These are phyloP conservation scores for Crithidia mellificae DNA, from an alignment of 208 protist species.

Conservation along the genomic window DNA sequence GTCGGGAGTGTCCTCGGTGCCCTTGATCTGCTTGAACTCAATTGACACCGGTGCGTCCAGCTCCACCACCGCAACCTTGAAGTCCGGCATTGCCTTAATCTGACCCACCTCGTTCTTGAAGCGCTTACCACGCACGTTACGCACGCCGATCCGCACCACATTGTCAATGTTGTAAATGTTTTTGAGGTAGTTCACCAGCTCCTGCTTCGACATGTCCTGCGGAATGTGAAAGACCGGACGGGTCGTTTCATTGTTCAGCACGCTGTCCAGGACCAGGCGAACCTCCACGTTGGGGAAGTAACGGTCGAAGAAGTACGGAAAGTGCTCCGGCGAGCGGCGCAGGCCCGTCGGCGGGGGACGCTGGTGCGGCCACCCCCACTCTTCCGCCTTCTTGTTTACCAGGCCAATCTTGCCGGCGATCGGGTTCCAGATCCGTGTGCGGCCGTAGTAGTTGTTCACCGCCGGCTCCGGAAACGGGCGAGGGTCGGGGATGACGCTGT, in stretches of 20 bases:
- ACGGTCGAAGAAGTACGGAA: slow-evolving; percentile 76
- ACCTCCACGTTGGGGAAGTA: slow-evolving; percentile 88
- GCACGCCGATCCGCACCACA: slow-evolving; percentile 64
- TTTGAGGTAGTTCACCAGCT: slow-evolving; percentile 85
- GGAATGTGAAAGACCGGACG: slow-evolving; percentile 81
- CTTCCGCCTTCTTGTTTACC: slow-evolving; percentile 76
- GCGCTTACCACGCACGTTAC: slow-evolving; percentile 69
- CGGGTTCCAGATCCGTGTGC: slow-evolving; percentile 80
- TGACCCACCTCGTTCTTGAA: slow-evolving; percentile 90
- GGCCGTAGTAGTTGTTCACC: slow-evolving; percentile 89
- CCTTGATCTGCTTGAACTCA: slow-evolving; percentile 90
- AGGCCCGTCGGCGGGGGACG: slow-evolving; percentile 80
- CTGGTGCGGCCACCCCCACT: slow-evolving; percentile 78
- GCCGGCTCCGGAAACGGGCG: slow-evolving; percentile 82
- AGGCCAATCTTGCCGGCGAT: slow-evolving; percentile 86
- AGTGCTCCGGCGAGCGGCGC: slow-evolving; percentile 74
- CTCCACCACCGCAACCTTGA: slow-evolving; percentile 82
- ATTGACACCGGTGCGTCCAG: slow-evolving; percentile 82
- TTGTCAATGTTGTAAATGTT: slow-evolving; percentile 89
- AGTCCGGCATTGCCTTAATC: slow-evolving; percentile 77
- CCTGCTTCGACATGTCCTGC: slow-evolving; percentile 82
- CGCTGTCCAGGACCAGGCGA: slow-evolving; percentile 80
- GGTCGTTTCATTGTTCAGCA: slow-evolving; percentile 87
- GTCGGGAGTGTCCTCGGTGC: slow-evolving; percentile 83
- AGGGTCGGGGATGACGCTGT: slow-evolving; percentile 62